Evolutionary conservation across 2,329 filamentous ascomycete genomes (phyloP).

Genomic region (Apiospora kogelbergensis): DNA sequence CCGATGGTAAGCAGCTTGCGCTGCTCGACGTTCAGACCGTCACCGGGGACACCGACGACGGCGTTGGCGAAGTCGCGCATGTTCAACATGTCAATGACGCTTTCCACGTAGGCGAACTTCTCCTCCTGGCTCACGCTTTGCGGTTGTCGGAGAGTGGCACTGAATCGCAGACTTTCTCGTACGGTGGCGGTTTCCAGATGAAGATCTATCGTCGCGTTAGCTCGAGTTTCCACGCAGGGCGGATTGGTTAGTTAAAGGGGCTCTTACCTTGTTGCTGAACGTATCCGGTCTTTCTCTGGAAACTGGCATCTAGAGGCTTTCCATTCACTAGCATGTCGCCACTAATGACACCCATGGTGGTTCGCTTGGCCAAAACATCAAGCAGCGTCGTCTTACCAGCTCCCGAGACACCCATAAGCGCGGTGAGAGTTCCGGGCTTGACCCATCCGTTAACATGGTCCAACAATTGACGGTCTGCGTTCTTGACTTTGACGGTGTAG

Average conservation of each 20-base stretch:
- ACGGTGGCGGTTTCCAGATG: constrained; percentile 66
- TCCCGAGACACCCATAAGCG: constrained; percentile 71
- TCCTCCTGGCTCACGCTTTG: constrained; percentile 56
- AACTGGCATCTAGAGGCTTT: constrained; percentile 59
- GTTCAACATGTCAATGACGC: constrained; percentile 67
- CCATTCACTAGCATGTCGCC: constrained; percentile 72
- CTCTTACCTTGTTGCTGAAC: constrained; percentile 59
- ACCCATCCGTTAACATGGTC: constrained; percentile 86
- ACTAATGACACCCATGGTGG: constrained; percentile 69
- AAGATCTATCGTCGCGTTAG: constrained; percentile 43
- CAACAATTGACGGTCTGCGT: constrained; percentile 67
- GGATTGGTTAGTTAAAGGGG: too few relatives aligned
- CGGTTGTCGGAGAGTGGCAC: constrained; percentile 64
- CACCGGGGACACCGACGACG: constrained; percentile 67
- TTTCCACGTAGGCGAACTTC: constrained; percentile 65
- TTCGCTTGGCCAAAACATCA: constrained; percentile 68
- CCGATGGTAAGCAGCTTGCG: constrained; percentile 66
- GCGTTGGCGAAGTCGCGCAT: constrained; percentile 69
- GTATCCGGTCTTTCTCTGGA: constrained; percentile 69
- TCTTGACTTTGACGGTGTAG: constrained; percentile 72
- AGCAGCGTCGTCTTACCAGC: constrained; percentile 74
- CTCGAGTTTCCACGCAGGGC: too few relatives aligned
- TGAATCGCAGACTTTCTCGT: constrained; percentile 65
- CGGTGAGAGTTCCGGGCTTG: constrained; percentile 83
- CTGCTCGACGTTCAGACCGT: constrained; percentile 50